Evolutionary conservation across 2,329 filamentous ascomycete genomes (phyloP).

Genomic region (Furcasterigmium sp.): DNA sequence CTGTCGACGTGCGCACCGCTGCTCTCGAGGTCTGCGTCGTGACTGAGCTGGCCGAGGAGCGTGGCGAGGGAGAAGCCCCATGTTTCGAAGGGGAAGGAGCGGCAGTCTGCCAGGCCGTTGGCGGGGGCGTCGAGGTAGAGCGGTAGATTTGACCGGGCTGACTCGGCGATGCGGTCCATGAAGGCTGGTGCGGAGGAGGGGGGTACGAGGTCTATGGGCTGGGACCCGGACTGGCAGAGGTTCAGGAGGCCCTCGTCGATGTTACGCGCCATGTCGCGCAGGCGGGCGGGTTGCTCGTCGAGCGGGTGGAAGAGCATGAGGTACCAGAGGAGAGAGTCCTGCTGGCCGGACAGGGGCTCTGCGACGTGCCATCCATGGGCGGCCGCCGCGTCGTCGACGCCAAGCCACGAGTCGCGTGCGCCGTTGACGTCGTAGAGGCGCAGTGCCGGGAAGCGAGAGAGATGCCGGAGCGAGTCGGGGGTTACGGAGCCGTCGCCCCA

Average conservation of each 20-base stretch:
- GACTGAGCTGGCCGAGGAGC: conserved; percentile 30
- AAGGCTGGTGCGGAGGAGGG: conserved; percentile 23
- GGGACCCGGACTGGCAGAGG: conserved; percentile 9
- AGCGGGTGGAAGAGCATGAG: conserved; percentile 26
- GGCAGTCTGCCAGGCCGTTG: conserved; percentile 22
- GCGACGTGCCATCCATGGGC: conserved; percentile 28
- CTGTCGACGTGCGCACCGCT: conserved; percentile 12
- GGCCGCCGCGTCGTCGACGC: conserved; percentile 14
- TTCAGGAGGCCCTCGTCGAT: conserved; percentile 27
- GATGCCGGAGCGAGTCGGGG: conserved; percentile 31
- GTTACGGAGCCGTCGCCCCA: conserved; percentile 36
- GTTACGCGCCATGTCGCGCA: conserved; percentile 21
- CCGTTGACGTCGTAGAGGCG: conserved; percentile 37
- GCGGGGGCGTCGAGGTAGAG: conserved; percentile 23
- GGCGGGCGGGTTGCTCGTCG: conserved; percentile 16
- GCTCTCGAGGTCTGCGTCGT: conserved; percentile 25
- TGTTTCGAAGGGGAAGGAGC: conserved; percentile 28
- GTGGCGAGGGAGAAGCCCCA: conserved; percentile 38
- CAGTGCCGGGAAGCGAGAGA: conserved; percentile 37
- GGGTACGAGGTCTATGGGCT: conserved; percentile 23
- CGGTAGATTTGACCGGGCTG: conserved; percentile 21
- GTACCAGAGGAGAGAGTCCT: conserved; percentile 27
- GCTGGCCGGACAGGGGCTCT: conserved; percentile 14
- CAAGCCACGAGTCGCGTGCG: conserved; percentile 27
- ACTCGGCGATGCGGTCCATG: conserved; percentile 26